Percentiles rank a stretch among this genome's conserved stretches.
Conservation (phyloP, 305 asterid genomes). For the Euphrasia arctica region DNA sequence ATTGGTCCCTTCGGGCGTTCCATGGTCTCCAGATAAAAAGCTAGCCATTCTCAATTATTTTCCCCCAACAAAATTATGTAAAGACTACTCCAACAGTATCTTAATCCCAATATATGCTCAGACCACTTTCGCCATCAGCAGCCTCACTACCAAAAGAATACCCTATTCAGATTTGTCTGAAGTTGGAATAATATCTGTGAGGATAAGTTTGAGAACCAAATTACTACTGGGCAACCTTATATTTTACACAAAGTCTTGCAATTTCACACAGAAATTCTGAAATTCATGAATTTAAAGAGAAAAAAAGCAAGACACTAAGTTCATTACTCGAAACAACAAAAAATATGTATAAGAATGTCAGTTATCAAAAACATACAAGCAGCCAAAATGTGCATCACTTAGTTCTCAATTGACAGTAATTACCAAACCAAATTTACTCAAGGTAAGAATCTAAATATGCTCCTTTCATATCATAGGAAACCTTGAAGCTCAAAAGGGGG, state of each 20-base stretch:
- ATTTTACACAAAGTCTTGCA: background rate
- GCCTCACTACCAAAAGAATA: background rate
- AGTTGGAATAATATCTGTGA: background rate
- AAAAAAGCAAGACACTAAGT: background rate
- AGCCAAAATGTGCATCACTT: conserved; percentile 1
- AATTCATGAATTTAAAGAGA: background rate
- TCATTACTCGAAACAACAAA: background rate
- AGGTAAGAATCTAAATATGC: background rate
- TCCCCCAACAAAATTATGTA: conserved; percentile 24
- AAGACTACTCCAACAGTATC: background rate
- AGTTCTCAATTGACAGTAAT: background rate
- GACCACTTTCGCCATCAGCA: too few relatives aligned
- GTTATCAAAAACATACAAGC: background rate
- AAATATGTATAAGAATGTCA: too few relatives aligned
- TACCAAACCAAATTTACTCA: background rate
- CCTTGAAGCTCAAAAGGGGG: background rate
- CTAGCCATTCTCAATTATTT: conserved; percentile 51
- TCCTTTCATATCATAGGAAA: background rate
- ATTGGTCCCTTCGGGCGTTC: conserved; percentile 46
- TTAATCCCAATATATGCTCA: too few relatives aligned
- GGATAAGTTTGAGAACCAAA: background rate
- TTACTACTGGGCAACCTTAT: background rate
- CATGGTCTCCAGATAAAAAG: conserved; percentile 51
- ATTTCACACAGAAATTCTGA: background rate
- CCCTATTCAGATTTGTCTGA: background rate